These are phyloP conservation scores for Kodamaea derodonti DNA, from an alignment of 1,139 yeast species.

Conservation along the genomic window DNA sequence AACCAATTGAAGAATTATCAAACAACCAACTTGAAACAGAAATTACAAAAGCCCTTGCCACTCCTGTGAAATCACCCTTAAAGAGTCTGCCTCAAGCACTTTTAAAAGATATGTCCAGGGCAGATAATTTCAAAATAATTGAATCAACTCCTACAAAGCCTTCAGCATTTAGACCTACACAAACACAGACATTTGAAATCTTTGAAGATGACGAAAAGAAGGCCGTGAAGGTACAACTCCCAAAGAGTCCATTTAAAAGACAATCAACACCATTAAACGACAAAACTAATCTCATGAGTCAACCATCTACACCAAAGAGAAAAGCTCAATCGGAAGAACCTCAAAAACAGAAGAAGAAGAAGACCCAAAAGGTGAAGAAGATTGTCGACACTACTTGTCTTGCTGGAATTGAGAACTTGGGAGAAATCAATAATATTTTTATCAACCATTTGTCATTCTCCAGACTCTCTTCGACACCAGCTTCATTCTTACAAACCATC, in stretches of 20 bases:
- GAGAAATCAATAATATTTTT: slow-evolving; percentile 59
- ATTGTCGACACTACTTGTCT: slow-evolving; percentile 26
- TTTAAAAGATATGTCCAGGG: slow-evolving; percentile 5
- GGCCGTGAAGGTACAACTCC: background rate
- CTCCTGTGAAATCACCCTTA: background rate
- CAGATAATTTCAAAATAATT: slow-evolving; percentile 2
- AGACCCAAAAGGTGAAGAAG: slow-evolving; percentile 9
- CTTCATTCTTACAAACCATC: slow-evolving; percentile 61
- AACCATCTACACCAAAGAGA: slow-evolving; percentile 16
- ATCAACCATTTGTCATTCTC: slow-evolving; percentile 89
- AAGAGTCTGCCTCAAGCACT: slow-evolving; percentile 7
- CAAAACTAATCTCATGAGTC: slow-evolving; percentile 20
- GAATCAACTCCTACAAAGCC: slow-evolving; percentile 15
- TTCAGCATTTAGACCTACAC: slow-evolving; percentile 3
- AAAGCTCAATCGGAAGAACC: slow-evolving; percentile 32
- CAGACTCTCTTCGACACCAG: slow-evolving; percentile 80
- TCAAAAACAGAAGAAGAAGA: slow-evolving; percentile 12
- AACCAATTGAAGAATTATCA: background rate
- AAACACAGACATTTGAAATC: slow-evolving; percentile 11
- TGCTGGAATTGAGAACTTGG: slow-evolving; percentile 34
- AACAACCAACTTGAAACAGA: background rate
- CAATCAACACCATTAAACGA: slow-evolving; percentile 23
- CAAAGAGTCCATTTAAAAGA: slow-evolving; percentile 8
- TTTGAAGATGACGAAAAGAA: slow-evolving; percentile 12
- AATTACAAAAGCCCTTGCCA: background rate